Conservation (phyloP, 257 asterid species). For the Orobanche coerulescens region DNA sequence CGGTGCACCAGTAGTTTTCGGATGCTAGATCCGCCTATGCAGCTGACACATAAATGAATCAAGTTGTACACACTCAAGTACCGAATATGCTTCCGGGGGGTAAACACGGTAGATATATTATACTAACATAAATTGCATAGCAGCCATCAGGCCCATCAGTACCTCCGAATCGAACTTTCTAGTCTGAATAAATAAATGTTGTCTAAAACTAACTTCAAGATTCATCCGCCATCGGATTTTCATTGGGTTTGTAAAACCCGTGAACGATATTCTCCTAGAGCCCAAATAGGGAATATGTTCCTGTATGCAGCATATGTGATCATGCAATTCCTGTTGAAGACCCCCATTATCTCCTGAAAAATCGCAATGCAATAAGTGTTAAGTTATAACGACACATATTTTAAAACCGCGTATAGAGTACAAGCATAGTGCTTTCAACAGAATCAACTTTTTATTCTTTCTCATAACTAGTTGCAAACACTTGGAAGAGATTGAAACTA, state of each 20-base stretch:
- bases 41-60: no score
- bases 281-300: conserved; percentile 93
- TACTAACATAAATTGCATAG: no score
- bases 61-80: no score
- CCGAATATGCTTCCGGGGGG: no score
- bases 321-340: conserved; percentile 85
- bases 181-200: background rate
- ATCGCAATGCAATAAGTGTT: background rate
- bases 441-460: background rate
- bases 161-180: background rate
- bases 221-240: conserved; percentile 15
- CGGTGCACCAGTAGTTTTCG: no score
- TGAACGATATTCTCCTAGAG: conserved; percentile 64
- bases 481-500: background rate
- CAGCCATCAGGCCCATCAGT: no score
- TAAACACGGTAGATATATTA: no score
- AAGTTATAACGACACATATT: background rate
- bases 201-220: conserved; percentile 8
- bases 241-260: conserved; percentile 41
- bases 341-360: conserved; percentile 85
- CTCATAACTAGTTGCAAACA: background rate
- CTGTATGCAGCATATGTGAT: conserved; percentile 87
- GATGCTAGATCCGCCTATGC: no score
- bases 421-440: background rate
- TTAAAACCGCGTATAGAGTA: background rate